Percentiles rank a stretch among this genome's conserved stretches.
Conservation (phyloP, 345 rosid species). For the Euphorbia peplus region DNA sequence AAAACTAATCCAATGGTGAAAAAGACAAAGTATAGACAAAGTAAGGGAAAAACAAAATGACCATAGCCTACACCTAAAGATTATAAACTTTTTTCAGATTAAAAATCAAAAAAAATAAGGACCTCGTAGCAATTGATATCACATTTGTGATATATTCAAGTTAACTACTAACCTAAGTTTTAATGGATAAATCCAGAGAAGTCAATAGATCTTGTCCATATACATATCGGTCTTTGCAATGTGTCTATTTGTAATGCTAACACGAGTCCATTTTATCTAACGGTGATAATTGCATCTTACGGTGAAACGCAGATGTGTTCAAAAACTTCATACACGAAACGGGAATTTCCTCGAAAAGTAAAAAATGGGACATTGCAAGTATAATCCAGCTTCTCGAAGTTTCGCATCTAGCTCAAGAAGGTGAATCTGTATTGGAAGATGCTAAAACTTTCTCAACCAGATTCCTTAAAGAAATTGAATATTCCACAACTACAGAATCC, state of each 20-base stretch:
- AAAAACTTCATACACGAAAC: conserved; percentile 27
- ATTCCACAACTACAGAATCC: no score
- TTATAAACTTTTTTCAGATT: no score
- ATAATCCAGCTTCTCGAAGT: conserved; percentile 46
- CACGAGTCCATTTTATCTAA: no score
- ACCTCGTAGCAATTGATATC: no score
- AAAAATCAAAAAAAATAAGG: no score
- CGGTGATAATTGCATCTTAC: not conserved
- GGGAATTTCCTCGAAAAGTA: conserved; percentile 13
- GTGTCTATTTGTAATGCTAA: not conserved
- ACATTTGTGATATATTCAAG: no score
- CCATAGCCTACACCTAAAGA: no score
- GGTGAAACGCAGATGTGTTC: conserved; percentile 31
- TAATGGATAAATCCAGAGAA: no score
- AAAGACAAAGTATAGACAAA: no score
- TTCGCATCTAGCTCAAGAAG: conserved; percentile 35
- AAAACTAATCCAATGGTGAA: no score
- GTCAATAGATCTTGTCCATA: not conserved
- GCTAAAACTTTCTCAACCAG: conserved; percentile 24
- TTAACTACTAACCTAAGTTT: no score
- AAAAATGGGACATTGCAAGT: conserved; percentile 26
- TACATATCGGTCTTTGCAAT: not conserved
- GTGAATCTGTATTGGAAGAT: conserved; percentile 32
- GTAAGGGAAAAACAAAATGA: no score
- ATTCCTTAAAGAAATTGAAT: conserved; percentile 5